Conservation (phyloP, 306 rosid genomes). For the Carpinus fangiana region DNA sequence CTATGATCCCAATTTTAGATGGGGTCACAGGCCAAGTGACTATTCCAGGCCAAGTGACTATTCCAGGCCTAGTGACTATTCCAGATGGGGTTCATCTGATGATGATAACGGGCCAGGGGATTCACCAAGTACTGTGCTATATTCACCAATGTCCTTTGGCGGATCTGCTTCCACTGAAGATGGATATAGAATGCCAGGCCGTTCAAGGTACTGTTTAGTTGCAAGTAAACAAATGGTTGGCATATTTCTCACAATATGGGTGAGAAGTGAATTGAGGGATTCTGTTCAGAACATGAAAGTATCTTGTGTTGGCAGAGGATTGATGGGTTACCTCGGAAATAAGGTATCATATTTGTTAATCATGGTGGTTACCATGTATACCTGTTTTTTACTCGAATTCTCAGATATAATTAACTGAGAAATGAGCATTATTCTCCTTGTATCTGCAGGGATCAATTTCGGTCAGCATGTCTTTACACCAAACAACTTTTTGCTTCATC, state of each 20-base stretch:
- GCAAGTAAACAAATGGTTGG: conserved; percentile 99
- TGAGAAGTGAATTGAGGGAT: conserved; percentile 84
- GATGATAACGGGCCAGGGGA: conserved; percentile 87
- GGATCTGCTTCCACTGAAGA: conserved; percentile 75
- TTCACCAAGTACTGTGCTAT: conserved; percentile 90
- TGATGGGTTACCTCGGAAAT: conserved; percentile 99
- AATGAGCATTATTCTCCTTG: conserved; percentile 30
- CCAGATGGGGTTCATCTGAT: conserved; percentile 97
- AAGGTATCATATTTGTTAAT: conserved; percentile 57
- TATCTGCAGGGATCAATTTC: conserved; percentile 92
- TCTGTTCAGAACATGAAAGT: conserved; percentile 90
- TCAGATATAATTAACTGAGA: neutral
- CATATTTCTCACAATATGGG: conserved; percentile 96
- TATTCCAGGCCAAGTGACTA: conserved; percentile 81
- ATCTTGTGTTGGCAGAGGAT: conserved; percentile 95
- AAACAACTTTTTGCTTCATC: conserved; percentile 92
- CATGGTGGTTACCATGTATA: conserved; percentile 6
- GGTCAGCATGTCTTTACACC: conserved; percentile 91
- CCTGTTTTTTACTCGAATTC: conserved; percentile 13
- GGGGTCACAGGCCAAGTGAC: conserved; percentile 81
- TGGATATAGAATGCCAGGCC: conserved; percentile 75
- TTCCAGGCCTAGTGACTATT: conserved; percentile 50
- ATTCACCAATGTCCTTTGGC: conserved; percentile 80
- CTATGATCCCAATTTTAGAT: conserved; percentile 67
- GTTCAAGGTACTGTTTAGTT: conserved; percentile 89